phyloP scores from a whole-genome alignment of 1,284 basidiomycete species.

The Ustilago lituana region DNA sequence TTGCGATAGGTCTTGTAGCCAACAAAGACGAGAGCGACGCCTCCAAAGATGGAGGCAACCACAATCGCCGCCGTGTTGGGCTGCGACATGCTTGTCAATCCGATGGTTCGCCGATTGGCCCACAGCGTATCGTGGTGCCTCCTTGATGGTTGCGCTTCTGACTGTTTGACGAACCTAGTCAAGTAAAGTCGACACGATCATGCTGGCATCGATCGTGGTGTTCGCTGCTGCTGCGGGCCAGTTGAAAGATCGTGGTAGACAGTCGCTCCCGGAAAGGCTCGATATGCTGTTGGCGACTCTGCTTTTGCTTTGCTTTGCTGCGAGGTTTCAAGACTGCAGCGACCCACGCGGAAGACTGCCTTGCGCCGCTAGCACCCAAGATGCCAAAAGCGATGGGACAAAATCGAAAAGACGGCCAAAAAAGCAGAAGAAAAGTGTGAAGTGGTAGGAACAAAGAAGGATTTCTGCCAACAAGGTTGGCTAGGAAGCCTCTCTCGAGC shows the following conservation, averaged over 20 bases:
- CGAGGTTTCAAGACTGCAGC: no score
- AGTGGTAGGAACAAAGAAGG: no score
- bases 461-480: no score
- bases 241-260: background rate
- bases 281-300: no score
- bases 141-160: background rate
- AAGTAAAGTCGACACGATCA: background rate
- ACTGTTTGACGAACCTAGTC: background rate
- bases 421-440: no score
- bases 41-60: slow-evolving; percentile 56
- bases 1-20: slow-evolving; percentile 51
- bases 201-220: slow-evolving; percentile 6
- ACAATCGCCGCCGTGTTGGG: slow-evolving; percentile 55
- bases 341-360: no score
- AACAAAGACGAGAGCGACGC: slow-evolving; percentile 40
- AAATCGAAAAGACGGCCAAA: no score
- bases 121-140: background rate
- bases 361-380: slow-evolving; percentile 8
- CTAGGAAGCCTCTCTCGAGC: no score
- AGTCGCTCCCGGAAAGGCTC: no score
- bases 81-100: slow-evolving; percentile 43
- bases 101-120: background rate
- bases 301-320: background rate
- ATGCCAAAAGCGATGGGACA: no score
- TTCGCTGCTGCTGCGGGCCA: background rate